These are phyloP conservation scores for Heliophila coronopifolia DNA, from an alignment of 441 rosid species.

Conservation along the genomic window DNA sequence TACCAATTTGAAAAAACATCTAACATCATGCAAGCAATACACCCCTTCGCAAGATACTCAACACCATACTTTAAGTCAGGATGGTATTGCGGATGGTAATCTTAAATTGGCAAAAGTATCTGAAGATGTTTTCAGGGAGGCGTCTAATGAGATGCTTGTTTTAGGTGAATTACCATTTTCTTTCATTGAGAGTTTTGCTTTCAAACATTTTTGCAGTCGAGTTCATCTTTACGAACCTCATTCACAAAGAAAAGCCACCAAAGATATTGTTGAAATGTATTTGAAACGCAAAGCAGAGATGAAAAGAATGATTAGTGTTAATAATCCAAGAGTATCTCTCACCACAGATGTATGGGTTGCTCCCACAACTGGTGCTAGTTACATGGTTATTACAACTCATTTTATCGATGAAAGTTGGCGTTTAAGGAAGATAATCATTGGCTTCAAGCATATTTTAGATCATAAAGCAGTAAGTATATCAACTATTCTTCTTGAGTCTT, in stretches of 20 bases:
- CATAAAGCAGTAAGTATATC: background rate
- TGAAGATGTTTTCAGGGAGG: background rate
- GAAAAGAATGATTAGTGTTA: background rate
- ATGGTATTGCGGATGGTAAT: background rate
- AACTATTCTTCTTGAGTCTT: background rate
- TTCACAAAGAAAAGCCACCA: background rate
- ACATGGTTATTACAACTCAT: background rate
- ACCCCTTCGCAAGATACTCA: background rate
- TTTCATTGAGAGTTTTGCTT: background rate
- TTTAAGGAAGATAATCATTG: background rate
- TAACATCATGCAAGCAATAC: no score
- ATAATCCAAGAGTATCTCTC: background rate
- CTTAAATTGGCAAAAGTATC: background rate
- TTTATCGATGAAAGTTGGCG: background rate
- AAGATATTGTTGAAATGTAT: background rate
- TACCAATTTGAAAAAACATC: no score
- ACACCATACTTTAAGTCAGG: background rate
- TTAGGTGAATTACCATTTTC: background rate
- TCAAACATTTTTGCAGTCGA: background rate
- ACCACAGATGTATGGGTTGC: background rate
- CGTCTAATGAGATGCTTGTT: background rate
- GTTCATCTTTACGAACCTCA: background rate
- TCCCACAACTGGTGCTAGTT: background rate
- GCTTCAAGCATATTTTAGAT: background rate
- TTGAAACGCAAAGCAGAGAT: background rate